Base-by-base conservation (phyloP, 192 early-diverging fungal genomes). In the Coemansia sp. region DNA sequence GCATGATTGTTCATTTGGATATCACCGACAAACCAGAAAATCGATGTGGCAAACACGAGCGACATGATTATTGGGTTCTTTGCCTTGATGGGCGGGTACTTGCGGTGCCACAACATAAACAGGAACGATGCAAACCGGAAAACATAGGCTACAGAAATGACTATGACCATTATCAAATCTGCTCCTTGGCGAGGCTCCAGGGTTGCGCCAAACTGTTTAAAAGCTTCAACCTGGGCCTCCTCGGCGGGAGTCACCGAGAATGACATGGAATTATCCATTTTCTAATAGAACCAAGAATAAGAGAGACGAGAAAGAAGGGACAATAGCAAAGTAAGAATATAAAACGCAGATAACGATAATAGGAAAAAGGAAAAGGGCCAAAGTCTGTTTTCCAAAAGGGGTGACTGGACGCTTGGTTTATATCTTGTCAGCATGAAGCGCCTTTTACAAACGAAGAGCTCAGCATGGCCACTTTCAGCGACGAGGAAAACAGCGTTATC, bases 1-100 rank as follows among this genome's bases (percentile, higher is more conserved):
- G 80, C 66, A 44, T 85, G 76, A n/a, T 70, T 69, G 10, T 83
- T 83, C 16, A 83, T 72, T 7, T 78, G 75, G 5, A 83, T 57
- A 63, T 85, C 79, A 71, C 84, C 79, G n/a, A 85, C 55, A 43
- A 78, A 85, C 76, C 76, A 81, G 3, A 85, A 66, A 38, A 79
- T 73, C 69, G 78, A 66, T 0, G 69, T 47, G 0, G 76, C 34
- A 34, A 81, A 31, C 46, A 67, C 68, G 12, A 62, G 40, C 10
- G 67, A 63, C 84, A 85, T 85, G 29, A 85, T 66, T 3, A 73
- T 58, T n/a, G 72, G 79, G 53, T 85, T 79, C 50, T 85, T 85
- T 55, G 84, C 75, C 55, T 85, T 85, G 20, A 85, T 68, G 34
- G 84, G 84, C 62, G 84, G 71, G 71, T 81, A 85, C 62, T 70